Evolutionary conservation across 1,284 basidiomycete genomes (phyloP), one percentile per base, ranked within the genome.

Genomic region (Austropuccinia psidii): DNA sequence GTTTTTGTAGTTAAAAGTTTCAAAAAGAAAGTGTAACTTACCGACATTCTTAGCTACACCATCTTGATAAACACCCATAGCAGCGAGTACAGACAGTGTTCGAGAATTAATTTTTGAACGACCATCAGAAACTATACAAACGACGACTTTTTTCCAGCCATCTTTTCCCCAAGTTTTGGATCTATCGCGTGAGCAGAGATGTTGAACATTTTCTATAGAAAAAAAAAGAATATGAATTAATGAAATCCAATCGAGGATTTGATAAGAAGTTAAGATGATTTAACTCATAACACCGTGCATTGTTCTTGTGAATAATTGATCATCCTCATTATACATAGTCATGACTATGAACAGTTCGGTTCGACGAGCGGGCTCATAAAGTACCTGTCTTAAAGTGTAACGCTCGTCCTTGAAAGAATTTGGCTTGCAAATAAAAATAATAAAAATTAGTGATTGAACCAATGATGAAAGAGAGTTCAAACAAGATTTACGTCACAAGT

Each of bases 81-180:
- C 79, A 1, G 90, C 87, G 21, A 83, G 78, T 39, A 91, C 90
- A 76, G 88, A 89, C 78, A 94, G 80, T 17, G 93, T 94, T 74
- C 92, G 83, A 37, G 87, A 85, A 80, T 95, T 92, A 82, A 95
- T 90, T 84, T 93, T 94, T 77, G 83, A 81, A 52, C 92, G 85
- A 0, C 90, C 90, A 80, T 93, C 90, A 41, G 87, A 87, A 7
- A 93, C 91, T 72, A 95, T 85, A 79, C 91, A 94, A 33, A 95
- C 91, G 45, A 95, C 91, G 58, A 93, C 82, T 76, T 96, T 97
- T 84, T 96, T 95, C 94, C 94, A 97, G 0, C 93, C 93, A 0
- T 96, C 91, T 80, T 91, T 89, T 0, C 93, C 93, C 94, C 94
- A 97, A 0, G 89, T 96, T 84, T 91, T 92, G 77, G 88, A 90